These are phyloP conservation scores for Metschnikowia chrysomelidarum DNA, from an alignment of 805 yeast genomes.

Conservation along the genomic window DNA sequence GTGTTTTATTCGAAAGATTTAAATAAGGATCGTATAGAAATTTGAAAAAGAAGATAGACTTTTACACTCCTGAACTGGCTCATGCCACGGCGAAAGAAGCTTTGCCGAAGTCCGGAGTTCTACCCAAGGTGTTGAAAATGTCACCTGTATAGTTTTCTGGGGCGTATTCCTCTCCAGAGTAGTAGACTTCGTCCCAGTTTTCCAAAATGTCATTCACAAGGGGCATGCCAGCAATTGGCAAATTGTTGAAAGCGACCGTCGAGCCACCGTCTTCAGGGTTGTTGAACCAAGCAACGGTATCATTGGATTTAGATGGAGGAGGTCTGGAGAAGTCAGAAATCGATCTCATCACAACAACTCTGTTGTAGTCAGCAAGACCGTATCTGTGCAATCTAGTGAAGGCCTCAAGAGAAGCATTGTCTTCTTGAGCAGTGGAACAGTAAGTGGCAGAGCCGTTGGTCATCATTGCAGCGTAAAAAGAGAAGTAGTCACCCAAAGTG, in stretches of 20 bases:
- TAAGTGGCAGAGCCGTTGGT: constrained; percentile 60
- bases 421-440: constrained; percentile 67
- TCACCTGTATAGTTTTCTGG: constrained; percentile 62
- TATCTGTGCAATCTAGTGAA: constrained; percentile 51
- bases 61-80: background rate
- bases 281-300: constrained; percentile 51
- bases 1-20: too few relatives aligned
- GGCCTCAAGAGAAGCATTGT: constrained; percentile 62
- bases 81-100: constrained; percentile 24
- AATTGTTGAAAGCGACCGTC: constrained; percentile 47
- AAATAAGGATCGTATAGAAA: too few relatives aligned
- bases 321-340: constrained; percentile 59
- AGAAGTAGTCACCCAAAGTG: constrained; percentile 48
- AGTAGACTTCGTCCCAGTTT: constrained; percentile 46
- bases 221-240: constrained; percentile 53
- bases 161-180: constrained; percentile 30
- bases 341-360: constrained; percentile 60
- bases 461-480: constrained; percentile 45
- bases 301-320: constrained; percentile 43
- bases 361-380: constrained; percentile 55
- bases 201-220: constrained; percentile 50
- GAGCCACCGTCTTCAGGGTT: constrained; percentile 52
- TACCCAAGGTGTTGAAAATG: constrained; percentile 53
- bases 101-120: constrained; percentile 40
- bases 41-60: background rate